Evolutionary conservation across 2,329 filamentous ascomycete genomes (phyloP), one percentile per base, ranked within the genome.

Genomic region (Gaeumannomyces sp.): DNA sequence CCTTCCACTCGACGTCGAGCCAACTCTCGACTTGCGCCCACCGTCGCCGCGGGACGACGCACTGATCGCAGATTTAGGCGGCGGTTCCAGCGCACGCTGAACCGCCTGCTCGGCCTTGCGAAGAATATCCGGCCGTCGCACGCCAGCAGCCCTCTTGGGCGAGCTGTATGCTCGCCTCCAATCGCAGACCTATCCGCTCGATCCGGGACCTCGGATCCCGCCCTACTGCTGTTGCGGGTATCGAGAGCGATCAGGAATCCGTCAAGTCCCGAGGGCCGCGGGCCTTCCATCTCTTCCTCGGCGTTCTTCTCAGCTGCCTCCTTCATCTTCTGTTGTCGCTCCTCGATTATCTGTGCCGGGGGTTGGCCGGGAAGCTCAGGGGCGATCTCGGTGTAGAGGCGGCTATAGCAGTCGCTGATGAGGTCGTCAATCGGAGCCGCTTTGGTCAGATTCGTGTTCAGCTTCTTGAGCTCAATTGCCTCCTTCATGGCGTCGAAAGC

Each of bases 381-480:
- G 2, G 86, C 86, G 61, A 93, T 78, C 35, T 89, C 85, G 25
- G 83, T 81, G 73, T 92, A 95, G 22, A 96, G 80, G 61, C 87
- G 83, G 1, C 91, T 90, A 75, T 97, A 99, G 61, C 91, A 88
- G 76, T 99, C 95, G 28, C 89, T 90, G 69, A 97, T 90, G n/a
- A 98, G 83, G 72, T 99, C 95, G 71, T 99, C 95, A 59, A 98
- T 94, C 13, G 89, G 83, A 0, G 87, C 85, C 0, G 89, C 85
- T 76, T 97, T 97, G 85, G 96, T 95, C 10, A 97, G 82, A 60
- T 89, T 90, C 57, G 89, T 89, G 73, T 99, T 99, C 59, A 97
- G 84, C 73, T 86, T 87, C 73, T 87, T 87, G 58, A 86, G 69
- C 67, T 87, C 85, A 13, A 86, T 81, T 0, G 80, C 78, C 60